phyloP scores from a whole-genome alignment of 2,329 filamentous ascomycete genomes.

The Fusarium citri region DNA sequence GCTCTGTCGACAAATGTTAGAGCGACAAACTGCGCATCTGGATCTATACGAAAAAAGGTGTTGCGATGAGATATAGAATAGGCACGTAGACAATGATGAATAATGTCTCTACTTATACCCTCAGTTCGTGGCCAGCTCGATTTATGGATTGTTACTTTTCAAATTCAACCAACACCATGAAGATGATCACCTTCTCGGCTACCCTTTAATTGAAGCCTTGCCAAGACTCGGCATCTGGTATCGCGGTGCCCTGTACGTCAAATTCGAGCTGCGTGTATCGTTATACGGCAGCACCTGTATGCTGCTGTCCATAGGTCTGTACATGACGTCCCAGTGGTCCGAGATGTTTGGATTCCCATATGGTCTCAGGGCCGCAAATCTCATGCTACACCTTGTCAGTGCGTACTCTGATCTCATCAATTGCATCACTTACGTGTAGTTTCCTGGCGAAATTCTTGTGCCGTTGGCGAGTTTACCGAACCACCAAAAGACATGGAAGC shows the following conservation, averaged over 20 bases:
- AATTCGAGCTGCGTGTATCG: conserved; percentile 43
- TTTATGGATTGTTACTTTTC: neutral
- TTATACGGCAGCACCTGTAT: conserved; percentile 53
- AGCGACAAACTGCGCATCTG: neutral
- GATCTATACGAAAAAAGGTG: conserved; percentile 17
- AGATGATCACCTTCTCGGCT: neutral
- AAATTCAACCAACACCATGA: neutral
- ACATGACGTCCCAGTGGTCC: conserved; percentile 57
- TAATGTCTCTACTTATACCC: neutral
- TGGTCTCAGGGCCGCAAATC: conserved; percentile 56
- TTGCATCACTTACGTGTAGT: conserved; percentile 53
- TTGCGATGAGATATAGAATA: conserved; percentile 11
- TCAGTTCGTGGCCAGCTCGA: neutral
- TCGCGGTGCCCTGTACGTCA: conserved; percentile 23
- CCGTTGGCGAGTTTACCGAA: conserved; percentile 58
- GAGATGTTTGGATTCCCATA: conserved; percentile 56
- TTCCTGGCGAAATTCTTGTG: conserved; percentile 54
- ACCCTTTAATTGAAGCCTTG: neutral
- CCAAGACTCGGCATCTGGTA: conserved; percentile 11
- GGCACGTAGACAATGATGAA: conserved; percentile 14
- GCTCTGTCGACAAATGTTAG: neutral
- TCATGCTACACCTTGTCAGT: conserved; percentile 49
- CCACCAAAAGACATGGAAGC: conserved; percentile 54
- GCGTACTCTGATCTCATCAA: neutral
- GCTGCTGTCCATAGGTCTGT: conserved; percentile 47